Evolutionary conservation across 2,329 filamentous ascomycete genomes (phyloP), one percentile per base, ranked within the genome.

Genomic region (Alternaria sp.): DNA sequence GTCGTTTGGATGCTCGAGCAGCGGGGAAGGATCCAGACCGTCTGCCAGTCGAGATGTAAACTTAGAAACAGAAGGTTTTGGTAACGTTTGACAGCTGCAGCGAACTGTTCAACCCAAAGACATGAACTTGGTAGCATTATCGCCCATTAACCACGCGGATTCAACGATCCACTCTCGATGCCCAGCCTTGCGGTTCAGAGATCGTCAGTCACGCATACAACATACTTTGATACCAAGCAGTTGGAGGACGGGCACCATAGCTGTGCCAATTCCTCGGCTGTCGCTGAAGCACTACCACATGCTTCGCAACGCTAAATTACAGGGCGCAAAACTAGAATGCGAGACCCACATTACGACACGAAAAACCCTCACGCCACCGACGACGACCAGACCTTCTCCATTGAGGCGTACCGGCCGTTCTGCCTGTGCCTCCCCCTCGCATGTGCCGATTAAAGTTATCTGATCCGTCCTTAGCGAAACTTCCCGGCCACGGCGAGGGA

Each of bases 391-490:
- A 17, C 30, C 32, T 15, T 40, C 43, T 28, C 30, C 47, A 40
- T 50, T 25, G 32, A 40, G 9, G 45, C 32, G 56, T 43, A 49
- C 54, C 25, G 54, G 25, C 43, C 47, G 54, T 26, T 40, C 25
- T 36, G 56, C 23, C 61, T 61, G 55, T 62, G 62, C 51, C 58
- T 62, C 47, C 51, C 64, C 62, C 56, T 69, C 54, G 59, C 63
- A 57, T 62, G 49, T 61, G 57, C 59, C 26, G 50, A 59, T 60
- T 55, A 62, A 54, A 56, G 57, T 69, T 71, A 73, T 73, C 69
- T 66, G 69, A 72, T 72, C 68, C 68, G 70, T 65, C 54, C 43
- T 59, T 68, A 73, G 69, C 67, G 70, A 72, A 59, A 28, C 56
- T 49, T 28, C 57, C 45, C 58, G 62, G 30, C 30, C 30, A 49